Conservation (phyloP, 2,329 filamentous ascomycete species). For the Claviceps humidiphila region DNA sequence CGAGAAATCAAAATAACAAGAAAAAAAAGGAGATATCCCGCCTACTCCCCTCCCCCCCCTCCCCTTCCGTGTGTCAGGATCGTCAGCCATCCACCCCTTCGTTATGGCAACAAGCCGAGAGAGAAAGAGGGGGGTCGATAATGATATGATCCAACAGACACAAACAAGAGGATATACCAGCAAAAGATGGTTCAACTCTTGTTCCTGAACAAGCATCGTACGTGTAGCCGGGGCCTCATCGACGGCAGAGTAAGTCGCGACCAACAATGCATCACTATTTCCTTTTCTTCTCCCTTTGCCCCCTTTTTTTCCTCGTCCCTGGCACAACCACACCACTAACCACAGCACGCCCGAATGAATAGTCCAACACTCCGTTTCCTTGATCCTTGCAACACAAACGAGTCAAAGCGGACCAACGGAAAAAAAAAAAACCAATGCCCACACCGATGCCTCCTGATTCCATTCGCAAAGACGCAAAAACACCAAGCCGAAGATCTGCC, state of each 20-base stretch:
- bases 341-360: conserved; percentile 23
- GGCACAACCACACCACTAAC: conserved; percentile 17
- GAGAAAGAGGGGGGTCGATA: no score
- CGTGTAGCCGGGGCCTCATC: no score
- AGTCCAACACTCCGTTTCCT: conserved; percentile 26
- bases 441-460: conserved; percentile 21
- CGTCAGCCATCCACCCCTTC: no score
- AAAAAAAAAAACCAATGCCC: conserved; percentile 20
- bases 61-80: conserved; percentile 2
- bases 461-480: conserved; percentile 16
- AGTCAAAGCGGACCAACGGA: conserved; percentile 6
- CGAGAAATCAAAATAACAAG: not conserved
- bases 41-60: not conserved
- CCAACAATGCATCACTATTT: not conserved
- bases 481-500: conserved; percentile 25
- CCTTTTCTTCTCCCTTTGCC: conserved; percentile 4
- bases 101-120: no score
- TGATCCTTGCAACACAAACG: conserved; percentile 10
- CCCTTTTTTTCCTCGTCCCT: conserved; percentile 27
- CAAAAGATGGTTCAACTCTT: no score
- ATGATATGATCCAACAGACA: no score
- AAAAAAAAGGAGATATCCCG: not conserved
- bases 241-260: no score
- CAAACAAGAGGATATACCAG: no score
- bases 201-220: no score